A percentile compares a stretch with the other conserved stretches of the same genome.
phyloP scores from a whole-genome alignment of 2,329 filamentous ascomycete species.

The Ustulina deusta region DNA sequence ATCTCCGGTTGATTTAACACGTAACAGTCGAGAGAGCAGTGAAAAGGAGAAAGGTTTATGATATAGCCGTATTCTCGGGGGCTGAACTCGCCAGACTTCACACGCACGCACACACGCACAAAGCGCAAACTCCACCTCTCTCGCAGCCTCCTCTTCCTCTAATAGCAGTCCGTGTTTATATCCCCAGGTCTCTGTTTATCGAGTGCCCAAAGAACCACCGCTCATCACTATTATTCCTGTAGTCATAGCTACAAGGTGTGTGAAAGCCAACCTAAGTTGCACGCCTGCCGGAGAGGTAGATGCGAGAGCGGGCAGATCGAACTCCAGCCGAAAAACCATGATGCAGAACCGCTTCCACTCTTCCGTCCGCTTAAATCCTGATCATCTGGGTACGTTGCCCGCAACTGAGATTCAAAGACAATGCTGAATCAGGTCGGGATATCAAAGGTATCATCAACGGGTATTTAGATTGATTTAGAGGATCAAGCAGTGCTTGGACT shows the following conservation, averaged over 20 bases:
- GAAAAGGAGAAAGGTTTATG: conserved; percentile 62
- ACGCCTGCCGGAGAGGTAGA: conserved; percentile 49
- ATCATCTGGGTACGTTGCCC: conserved; percentile 48
- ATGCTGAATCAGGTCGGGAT: conserved; percentile 49
- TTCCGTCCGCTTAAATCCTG: conserved; percentile 49
- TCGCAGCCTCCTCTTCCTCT: conserved; percentile 43
- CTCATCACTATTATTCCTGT: conserved; percentile 49
- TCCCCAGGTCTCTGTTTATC: conserved; percentile 42
- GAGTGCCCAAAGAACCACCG: conserved; percentile 46
- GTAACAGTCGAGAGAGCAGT: conserved; percentile 55
- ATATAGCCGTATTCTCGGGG: conserved; percentile 58
- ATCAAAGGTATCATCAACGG: conserved; percentile 50
- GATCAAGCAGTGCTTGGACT: conserved; percentile 80
- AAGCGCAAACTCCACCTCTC: conserved; percentile 41
- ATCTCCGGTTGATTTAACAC: conserved; percentile 50
- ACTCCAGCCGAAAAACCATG: conserved; percentile 52
- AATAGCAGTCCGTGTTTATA: conserved; percentile 46
- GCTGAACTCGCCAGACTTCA: conserved; percentile 54
- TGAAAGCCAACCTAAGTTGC: conserved; percentile 48
- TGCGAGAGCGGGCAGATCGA: conserved; percentile 51
- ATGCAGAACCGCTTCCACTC: conserved; percentile 51
- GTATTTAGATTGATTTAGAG: conserved; percentile 70
- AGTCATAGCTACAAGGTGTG: conserved; percentile 46
- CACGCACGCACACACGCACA: conserved; percentile 52
- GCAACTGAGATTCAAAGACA: conserved; percentile 48